Percentiles rank a stretch among this genome's conserved stretches.
Evolutionary conservation across 805 yeast genomes (phyloP).

Genomic region (Saccharomycopsis oosterbeekiorum): DNA sequence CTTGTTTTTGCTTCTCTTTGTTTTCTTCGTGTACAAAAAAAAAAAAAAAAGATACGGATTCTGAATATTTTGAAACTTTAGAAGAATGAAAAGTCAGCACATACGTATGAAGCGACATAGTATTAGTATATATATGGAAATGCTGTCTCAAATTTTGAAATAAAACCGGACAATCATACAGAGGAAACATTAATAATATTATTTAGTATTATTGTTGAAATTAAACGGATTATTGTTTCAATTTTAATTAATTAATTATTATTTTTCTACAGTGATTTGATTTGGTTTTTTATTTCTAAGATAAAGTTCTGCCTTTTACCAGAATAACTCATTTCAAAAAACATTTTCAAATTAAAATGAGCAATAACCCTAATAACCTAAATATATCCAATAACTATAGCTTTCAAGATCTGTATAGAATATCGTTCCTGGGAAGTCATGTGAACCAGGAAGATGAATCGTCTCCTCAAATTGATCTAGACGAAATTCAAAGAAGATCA

Average conservation of each 20-base stretch:
- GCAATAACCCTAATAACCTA: not conserved
- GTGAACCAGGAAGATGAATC: not conserved
- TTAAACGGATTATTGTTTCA: no score
- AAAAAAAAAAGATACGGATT: not conserved
- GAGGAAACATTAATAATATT: no score
- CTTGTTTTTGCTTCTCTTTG: not conserved
- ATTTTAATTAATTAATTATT: no score
- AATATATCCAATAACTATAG: not conserved
- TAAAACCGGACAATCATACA: no score
- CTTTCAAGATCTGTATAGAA: not conserved
- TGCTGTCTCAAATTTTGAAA: not conserved
- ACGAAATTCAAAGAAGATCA: slow-evolving; percentile 14
- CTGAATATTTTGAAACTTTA: not conserved
- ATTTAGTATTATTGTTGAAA: no score
- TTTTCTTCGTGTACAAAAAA: not conserved
- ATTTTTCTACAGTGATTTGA: not conserved
- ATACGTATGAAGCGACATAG: not conserved
- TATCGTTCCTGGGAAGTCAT: not conserved
- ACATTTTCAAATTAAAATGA: not conserved
- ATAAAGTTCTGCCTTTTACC: not conserved
- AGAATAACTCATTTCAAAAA: no score
- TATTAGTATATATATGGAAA: not conserved
- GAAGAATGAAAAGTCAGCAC: not conserved
- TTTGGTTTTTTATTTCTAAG: not conserved
- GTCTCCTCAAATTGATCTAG: slow-evolving; percentile 12